These are phyloP conservation scores for Limnanthes douglasii DNA, from an alignment of 345 rosid species.

Conservation along the genomic window DNA sequence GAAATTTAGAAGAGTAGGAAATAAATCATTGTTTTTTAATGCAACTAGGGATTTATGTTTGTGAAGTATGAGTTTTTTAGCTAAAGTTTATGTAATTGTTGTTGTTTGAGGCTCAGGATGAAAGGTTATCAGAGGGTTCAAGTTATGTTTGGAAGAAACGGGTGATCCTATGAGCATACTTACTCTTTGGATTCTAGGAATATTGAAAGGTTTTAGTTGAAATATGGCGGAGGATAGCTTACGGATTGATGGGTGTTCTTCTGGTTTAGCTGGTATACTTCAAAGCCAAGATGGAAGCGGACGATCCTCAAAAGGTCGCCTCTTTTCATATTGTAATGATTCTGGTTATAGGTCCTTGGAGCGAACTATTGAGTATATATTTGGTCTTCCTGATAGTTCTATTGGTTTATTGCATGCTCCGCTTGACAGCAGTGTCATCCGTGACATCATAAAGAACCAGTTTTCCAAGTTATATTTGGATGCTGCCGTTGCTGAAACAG, in stretches of 20 bases:
- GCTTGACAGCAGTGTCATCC: conserved; percentile 28
- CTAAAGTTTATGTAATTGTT: too few species aligned
- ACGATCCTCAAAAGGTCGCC: conserved; percentile 30
- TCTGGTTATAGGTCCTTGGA: conserved; percentile 57
- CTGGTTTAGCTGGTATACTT: conserved; percentile 84
- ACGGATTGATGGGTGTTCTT: conserved; percentile 50
- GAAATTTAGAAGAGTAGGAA: too few species aligned
- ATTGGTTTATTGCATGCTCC: conserved; percentile 31
- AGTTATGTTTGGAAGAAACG: too few species aligned
- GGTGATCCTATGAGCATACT: too few species aligned
- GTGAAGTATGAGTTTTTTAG: too few species aligned
- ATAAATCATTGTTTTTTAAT: too few species aligned
- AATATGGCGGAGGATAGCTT: conserved; percentile 78
- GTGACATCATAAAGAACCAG: conserved; percentile 35
- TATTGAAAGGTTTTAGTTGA: too few species aligned
- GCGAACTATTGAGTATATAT: conserved; percentile 66
- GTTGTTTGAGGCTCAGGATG: too few species aligned
- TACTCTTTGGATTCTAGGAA: too few species aligned
- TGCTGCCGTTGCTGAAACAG: conserved; percentile 18
- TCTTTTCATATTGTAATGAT: conserved; percentile 66
- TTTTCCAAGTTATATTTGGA: conserved; percentile 19
- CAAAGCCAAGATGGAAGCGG: conserved; percentile 46
- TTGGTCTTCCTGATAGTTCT: conserved; percentile 50
- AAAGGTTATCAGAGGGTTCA: too few species aligned
- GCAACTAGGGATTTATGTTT: too few species aligned